Conservation (phyloP, 148 eudicot genomes). For the Arctostaphylos glauca region DNA sequence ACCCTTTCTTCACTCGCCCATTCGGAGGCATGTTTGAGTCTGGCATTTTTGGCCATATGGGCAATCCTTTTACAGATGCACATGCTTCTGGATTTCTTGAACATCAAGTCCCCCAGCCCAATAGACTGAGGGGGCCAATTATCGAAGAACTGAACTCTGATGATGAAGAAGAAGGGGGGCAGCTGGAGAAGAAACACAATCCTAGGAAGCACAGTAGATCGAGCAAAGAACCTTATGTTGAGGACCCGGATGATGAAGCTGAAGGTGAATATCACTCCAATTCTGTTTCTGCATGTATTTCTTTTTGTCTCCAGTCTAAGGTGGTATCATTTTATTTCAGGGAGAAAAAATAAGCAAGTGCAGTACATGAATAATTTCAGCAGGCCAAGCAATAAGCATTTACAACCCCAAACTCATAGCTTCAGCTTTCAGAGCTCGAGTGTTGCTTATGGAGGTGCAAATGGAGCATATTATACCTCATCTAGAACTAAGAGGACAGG, state of each 20-base stretch:
- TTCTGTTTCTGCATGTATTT: background rate
- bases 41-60: conserved; percentile 41
- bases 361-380: conserved; percentile 38
- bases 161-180: conserved; percentile 57
- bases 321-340: conserved; percentile 36
- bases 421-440: conserved; percentile 75
- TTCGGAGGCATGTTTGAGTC: conserved; percentile 59
- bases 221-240: conserved; percentile 50
- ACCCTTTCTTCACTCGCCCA: conserved; percentile 76
- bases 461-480: conserved; percentile 73
- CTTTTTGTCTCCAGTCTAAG: background rate
- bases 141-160: conserved; percentile 88
- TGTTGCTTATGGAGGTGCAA: conserved; percentile 80
- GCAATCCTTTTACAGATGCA: conserved; percentile 12
- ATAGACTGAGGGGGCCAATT: conserved; percentile 66
- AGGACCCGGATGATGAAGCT: conserved; percentile 71
- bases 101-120: conserved; percentile 44
- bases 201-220: conserved; percentile 69
- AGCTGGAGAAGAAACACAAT: conserved; percentile 37
- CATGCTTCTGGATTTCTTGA: conserved; percentile 46
- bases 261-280: conserved; percentile 39
- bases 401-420: conserved; percentile 55
- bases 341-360: conserved; percentile 44
- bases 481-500: conserved; percentile 67
- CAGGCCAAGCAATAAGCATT: conserved; percentile 31